Conservation (phyloP, 257 asterid genomes). For the Craterostigma plantagineum region DNA sequence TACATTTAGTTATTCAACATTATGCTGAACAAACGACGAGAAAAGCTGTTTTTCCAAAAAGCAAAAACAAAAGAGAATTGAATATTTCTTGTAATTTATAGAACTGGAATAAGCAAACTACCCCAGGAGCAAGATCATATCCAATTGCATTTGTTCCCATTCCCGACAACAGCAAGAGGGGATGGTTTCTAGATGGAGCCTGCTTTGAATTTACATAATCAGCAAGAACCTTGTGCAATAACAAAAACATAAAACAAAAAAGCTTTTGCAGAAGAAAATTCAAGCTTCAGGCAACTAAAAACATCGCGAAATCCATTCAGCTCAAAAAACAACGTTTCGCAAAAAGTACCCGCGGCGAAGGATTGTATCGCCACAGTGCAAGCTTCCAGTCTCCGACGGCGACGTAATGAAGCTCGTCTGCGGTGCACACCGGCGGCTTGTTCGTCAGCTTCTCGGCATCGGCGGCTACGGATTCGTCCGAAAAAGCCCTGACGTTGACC, state of each 20-base stretch:
- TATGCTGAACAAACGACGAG: too few species aligned
- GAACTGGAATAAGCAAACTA: conserved; percentile 16
- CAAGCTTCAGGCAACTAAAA: background rate
- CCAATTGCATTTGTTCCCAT: conserved; percentile 97
- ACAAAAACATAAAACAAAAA: background rate
- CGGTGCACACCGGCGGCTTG: conserved; percentile 75
- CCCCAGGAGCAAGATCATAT: conserved; percentile 94
- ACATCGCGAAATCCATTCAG: background rate
- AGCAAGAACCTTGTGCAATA: too few species aligned
- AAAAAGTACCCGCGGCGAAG: conserved; percentile 56
- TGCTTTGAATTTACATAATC: conserved; percentile 22
- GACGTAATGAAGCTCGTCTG: conserved; percentile 92
- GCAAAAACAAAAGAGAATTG: too few species aligned
- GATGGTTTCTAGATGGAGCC: conserved; percentile 86
- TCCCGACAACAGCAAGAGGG: conserved; percentile 77
- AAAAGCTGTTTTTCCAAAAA: too few species aligned
- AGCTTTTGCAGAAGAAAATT: too few species aligned
- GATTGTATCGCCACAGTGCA: conserved; percentile 90
- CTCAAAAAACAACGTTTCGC: background rate
- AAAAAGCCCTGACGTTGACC: conserved; percentile 23
- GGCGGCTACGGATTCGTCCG: conserved; percentile 19
- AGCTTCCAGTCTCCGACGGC: conserved; percentile 55
- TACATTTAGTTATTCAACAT: too few species aligned
- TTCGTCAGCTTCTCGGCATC: conserved; percentile 19
- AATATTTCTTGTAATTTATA: background rate